A percentile compares a stretch with the other conserved stretches of the same genome.
Evolutionary conservation across 1,284 basidiomycete species (phyloP).

Genomic region (Apiotrichum mycotoxinovorans): DNA sequence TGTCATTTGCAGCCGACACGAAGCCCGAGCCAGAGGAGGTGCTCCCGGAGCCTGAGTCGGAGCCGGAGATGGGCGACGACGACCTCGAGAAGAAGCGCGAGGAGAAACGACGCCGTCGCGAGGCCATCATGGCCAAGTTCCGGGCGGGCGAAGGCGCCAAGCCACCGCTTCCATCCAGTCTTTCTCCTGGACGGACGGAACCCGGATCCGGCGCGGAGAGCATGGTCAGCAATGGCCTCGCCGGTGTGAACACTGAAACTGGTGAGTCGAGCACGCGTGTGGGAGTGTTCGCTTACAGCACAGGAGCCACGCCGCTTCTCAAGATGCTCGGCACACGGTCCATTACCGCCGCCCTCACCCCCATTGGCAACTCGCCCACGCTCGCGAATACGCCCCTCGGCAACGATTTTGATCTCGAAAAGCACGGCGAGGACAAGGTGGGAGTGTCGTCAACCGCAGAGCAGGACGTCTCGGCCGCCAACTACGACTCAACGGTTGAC

Average conservation of each 20-base stretch:
- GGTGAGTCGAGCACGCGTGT: constrained; percentile 19
- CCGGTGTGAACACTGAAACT: constrained; percentile 30
- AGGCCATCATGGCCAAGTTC: constrained; percentile 82
- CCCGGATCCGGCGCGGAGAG: constrained; percentile 33
- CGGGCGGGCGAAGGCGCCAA: constrained; percentile 15
- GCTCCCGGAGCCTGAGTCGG: constrained; percentile 45
- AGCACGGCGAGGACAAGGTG: constrained; percentile 22
- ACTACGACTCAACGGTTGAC: constrained; percentile 62
- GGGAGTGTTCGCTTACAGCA: background rate
- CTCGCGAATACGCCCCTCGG: constrained; percentile 37
- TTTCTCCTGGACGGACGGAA: background rate
- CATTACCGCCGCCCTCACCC: constrained; percentile 22
- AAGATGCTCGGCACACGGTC: constrained; percentile 34
- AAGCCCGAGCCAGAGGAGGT: constrained; percentile 16
- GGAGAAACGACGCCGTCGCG: constrained; percentile 71
- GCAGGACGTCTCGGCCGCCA: constrained; percentile 65
- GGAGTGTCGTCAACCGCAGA: constrained; percentile 14
- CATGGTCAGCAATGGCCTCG: constrained; percentile 33
- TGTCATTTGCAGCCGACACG: background rate
- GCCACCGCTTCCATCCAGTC: constrained; percentile 1
- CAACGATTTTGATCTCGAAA: constrained; percentile 42
- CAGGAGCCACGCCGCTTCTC: constrained; percentile 38
- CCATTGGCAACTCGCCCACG: constrained; percentile 29
- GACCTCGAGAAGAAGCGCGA: constrained; percentile 70
- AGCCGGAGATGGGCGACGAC: constrained; percentile 58